A percentile compares a stretch with the other conserved stretches of the same genome.
phyloP scores from a whole-genome alignment of 176 grass and related monocot genomes.

The Cenchrus purpureus region DNA sequence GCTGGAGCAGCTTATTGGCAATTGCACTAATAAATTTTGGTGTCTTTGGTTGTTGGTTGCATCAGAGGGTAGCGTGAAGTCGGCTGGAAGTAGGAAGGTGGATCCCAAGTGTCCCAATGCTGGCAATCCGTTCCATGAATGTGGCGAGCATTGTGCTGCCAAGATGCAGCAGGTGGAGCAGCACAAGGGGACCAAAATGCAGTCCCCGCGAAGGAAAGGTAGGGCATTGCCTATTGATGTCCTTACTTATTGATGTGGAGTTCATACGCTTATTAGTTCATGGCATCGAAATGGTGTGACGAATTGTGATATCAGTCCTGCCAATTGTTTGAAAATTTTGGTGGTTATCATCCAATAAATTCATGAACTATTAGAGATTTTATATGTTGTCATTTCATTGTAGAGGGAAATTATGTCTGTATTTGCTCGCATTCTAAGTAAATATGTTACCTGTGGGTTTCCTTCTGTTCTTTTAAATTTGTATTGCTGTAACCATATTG shows the following conservation, averaged over 20 bases:
- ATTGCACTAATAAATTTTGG: not conserved
- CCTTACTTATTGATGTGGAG: not conserved
- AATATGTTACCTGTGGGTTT: not conserved
- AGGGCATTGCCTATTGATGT: not conserved
- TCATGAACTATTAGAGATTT: not conserved
- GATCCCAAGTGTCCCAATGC: conserved; percentile 65
- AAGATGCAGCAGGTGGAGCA: conserved; percentile 52
- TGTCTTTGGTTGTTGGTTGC: conserved; percentile 23
- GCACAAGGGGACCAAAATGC: conserved; percentile 27
- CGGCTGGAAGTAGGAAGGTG: conserved; percentile 46
- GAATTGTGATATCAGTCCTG: not conserved
- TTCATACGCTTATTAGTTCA: not conserved
- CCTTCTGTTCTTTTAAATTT: not conserved
- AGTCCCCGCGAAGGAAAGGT: conserved; percentile 46
- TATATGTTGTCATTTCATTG: not conserved
- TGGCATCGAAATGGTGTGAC: not conserved
- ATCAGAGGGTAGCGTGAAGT: conserved; percentile 46
- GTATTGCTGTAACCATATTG: not conserved
- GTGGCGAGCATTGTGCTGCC: conserved; percentile 51
- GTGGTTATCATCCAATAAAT: conserved; percentile 2
- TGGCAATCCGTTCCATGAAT: conserved; percentile 77
- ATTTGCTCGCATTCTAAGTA: not conserved
- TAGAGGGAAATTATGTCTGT: not conserved
- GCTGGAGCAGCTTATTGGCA: not conserved
- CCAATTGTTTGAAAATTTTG: not conserved